A percentile compares a stretch with the other conserved stretches of the same genome.
These are phyloP conservation scores for Casaregolazyma lundiana DNA, from an alignment of 1,139 yeast species.

Conservation along the genomic window DNA sequence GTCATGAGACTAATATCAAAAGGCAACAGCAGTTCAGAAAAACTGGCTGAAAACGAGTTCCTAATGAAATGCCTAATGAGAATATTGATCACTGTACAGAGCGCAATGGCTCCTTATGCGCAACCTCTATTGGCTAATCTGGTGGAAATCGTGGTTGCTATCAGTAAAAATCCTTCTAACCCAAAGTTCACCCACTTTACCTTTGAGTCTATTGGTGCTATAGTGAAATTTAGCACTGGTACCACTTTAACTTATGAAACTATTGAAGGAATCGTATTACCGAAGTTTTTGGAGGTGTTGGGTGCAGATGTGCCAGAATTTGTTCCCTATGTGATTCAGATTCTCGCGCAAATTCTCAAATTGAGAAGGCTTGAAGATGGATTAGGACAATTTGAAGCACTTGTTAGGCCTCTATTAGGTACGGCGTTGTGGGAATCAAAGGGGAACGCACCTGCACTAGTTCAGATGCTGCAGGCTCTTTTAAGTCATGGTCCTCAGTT, in stretches of 20 bases:
- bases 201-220: slow-evolving; percentile 80
- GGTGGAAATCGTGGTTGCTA: slow-evolving; percentile 60
- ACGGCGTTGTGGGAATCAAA: slow-evolving; percentile 89
- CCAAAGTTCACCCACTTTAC: slow-evolving; percentile 89
- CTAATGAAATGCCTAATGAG: slow-evolving; percentile 87
- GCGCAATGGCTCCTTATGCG: slow-evolving; percentile 44
- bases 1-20: slow-evolving; percentile 63
- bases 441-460: slow-evolving; percentile 92
- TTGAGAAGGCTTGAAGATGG: slow-evolving; percentile 43
- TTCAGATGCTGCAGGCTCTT: slow-evolving; percentile 71
- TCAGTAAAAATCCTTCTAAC: slow-evolving; percentile 87
- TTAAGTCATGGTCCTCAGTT: slow-evolving; percentile 55
- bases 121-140: slow-evolving; percentile 52
- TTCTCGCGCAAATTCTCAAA: slow-evolving; percentile 74
- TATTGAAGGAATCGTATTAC: slow-evolving; percentile 57
- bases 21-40: slow-evolving; percentile 69
- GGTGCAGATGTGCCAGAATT: slow-evolving; percentile 90
- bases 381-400: slow-evolving; percentile 43
- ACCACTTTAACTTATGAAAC: slow-evolving; percentile 31
- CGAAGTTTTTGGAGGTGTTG: slow-evolving; percentile 61
- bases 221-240: slow-evolving; percentile 52
- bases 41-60: slow-evolving; percentile 91
- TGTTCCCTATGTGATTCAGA: slow-evolving; percentile 87
- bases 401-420: slow-evolving; percentile 76
- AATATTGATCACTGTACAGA: slow-evolving; percentile 70